Conservation (phyloP, 2,329 filamentous ascomycete species). For the Didymella arachidicola region DNA sequence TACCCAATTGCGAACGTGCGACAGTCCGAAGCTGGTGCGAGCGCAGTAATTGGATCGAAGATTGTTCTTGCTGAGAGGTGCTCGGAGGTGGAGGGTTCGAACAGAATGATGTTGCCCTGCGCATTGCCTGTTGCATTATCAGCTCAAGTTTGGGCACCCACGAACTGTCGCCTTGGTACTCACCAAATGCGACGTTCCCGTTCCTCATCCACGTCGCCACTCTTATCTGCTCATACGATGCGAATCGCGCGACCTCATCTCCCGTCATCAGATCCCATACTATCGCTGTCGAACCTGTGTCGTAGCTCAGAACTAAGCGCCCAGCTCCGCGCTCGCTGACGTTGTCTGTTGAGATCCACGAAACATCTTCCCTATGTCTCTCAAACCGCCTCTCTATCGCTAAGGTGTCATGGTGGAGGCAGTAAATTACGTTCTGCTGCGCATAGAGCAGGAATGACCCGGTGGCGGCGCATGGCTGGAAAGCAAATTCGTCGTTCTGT, state of each 20-base stretch:
- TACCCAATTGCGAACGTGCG: constrained; percentile 96
- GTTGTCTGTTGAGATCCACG: constrained; percentile 87
- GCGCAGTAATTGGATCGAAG: constrained; percentile 91
- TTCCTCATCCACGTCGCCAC: constrained; percentile 96
- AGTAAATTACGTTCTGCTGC: constrained; percentile 80
- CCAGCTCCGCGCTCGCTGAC: constrained; percentile 86
- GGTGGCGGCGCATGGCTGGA: constrained; percentile 90
- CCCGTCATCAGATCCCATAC: constrained; percentile 97
- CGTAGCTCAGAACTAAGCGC: constrained; percentile 89
- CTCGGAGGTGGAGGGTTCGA: constrained; percentile 91
- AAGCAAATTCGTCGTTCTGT: constrained; percentile 61
- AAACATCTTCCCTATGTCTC: constrained; percentile 81
- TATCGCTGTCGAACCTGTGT: constrained; percentile 88
- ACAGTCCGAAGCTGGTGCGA: constrained; percentile 89
- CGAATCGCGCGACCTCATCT: constrained; percentile 88
- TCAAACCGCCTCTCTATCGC: constrained; percentile 87
- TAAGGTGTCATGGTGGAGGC: constrained; percentile 90
- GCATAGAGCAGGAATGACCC: constrained; percentile 90
- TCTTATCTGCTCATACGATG: constrained; percentile 84
- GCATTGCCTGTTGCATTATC: constrained; percentile 72
- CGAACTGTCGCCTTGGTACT: constrained; percentile 42
- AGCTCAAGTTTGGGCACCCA: constrained; percentile 18
- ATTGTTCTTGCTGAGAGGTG: constrained; percentile 91
- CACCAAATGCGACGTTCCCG: constrained; percentile 96
- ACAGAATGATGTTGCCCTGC: constrained; percentile 91